A percentile compares a stretch with the other conserved stretches of the same genome.
Evolutionary conservation across 768 basidiomycete species (phyloP).

Genomic region (Paxillus rubicundulus): DNA sequence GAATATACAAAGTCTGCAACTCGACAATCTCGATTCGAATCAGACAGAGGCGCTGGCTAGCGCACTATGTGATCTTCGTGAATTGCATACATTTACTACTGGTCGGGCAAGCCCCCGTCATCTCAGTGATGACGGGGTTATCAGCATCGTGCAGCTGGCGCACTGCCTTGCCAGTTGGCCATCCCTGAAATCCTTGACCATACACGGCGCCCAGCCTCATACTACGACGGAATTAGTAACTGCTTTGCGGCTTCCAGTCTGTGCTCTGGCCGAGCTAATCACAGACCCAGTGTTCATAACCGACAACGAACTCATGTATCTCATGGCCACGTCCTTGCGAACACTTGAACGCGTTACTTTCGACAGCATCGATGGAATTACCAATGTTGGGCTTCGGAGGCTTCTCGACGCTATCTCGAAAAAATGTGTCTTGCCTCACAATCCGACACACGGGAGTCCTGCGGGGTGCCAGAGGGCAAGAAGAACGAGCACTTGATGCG

Average conservation of each 20-base stretch:
- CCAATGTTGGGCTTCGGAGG: not conserved
- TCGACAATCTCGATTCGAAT: not conserved
- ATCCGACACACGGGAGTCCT: not conserved
- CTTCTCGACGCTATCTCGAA: slow-evolving; percentile 1
- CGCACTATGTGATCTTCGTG: not conserved
- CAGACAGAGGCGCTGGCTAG: not conserved
- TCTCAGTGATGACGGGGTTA: not conserved
- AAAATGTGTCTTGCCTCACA: not conserved
- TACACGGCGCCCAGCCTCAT: not conserved
- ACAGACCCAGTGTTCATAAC: not conserved
- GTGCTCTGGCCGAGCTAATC: not conserved
- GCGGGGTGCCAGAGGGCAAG: not conserved
- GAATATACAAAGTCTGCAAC: not conserved
- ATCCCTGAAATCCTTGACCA: not conserved
- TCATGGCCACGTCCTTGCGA: slow-evolving; percentile 1
- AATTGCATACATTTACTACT: not conserved
- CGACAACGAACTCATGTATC: slow-evolving; percentile 1
- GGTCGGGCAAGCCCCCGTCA: not conserved
- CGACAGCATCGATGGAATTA: not conserved
- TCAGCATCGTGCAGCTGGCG: not conserved
- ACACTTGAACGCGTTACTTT: slow-evolving; percentile 1
- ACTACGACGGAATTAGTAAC: not conserved
- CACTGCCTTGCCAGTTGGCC: slow-evolving; percentile 1
- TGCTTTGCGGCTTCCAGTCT: not conserved
- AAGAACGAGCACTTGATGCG: not conserved